Evolutionary conservation across 2,329 filamentous ascomycete species (phyloP), one percentile per base, ranked within the genome.

Genomic region (Verticillium tricorpus): DNA sequence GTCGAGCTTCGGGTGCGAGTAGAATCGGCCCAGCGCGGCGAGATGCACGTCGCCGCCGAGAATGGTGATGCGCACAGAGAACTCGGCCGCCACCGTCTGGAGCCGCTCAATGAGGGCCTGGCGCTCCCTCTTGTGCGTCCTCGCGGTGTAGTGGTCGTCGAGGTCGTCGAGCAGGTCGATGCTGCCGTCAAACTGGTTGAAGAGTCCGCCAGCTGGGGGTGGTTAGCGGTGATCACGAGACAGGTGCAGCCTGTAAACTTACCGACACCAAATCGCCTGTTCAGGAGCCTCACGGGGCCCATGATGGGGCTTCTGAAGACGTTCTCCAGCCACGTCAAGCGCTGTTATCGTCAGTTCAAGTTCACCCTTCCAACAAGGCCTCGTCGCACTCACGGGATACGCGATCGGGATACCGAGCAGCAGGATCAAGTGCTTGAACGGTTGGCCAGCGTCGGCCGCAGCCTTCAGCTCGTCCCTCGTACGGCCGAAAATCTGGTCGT

Each of bases 301-400:
- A 97, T 93, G 28, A 97, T 68, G 0, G 94, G 93, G 64, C 92
- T 96, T 17, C 85, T 85, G 68, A 98, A 85, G 62, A 97, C 90
- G 70, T 97, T 97, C 73, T 98, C 94, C 5, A 97, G 82, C 94
- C 94, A 97, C n/a, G 93, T 95, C 60, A 97, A 82, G 68, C 94
- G 92, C 83, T 87, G 65, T 7, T 40, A 25, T n/a, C 3, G 15
- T 65, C 5, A 32, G 54, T 50, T 62, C 39, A 65, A 19, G 34
- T 62, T 15, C 37, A 60, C 69, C 45, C 67, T 64, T 63, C 22
- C 17, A 28, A n/a, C 17, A 17, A 52, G 8, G 4, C 12, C 5
- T 25, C 1, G 81, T 85, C 2, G 81, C 85, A 71, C 83, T 71
- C 77, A 89, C 85, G 64, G 91, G 91, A 72, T 94, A 95, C 1